Conservation (phyloP, 805 yeast species). For the Spathaspora boniae region DNA sequence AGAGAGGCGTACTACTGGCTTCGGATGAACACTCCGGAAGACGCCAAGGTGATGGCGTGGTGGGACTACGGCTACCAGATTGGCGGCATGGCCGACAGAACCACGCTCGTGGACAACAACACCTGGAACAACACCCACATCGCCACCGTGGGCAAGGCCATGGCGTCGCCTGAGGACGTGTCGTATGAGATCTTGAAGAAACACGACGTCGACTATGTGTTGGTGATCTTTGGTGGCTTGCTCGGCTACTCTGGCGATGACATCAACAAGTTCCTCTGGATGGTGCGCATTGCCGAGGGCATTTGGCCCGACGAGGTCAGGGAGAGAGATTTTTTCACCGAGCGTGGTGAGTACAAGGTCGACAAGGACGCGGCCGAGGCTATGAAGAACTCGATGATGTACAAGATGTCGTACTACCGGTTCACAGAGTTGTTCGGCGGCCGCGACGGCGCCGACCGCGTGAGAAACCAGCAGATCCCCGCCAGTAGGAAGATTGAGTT, state of each 20-base stretch:
- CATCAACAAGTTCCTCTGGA: conserved; percentile 95
- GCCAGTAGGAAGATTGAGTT: conserved; percentile 46
- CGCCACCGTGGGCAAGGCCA: conserved; percentile 98
- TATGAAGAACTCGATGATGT: conserved; percentile 88
- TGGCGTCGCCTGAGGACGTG: conserved; percentile 84
- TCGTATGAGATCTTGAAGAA: conserved; percentile 84
- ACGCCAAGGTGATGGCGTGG: conserved; percentile 96
- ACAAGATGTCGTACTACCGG: conserved; percentile 89
- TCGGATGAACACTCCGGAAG: conserved; percentile 96
- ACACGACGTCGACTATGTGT: conserved; percentile 92
- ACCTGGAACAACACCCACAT: conserved; percentile 99
- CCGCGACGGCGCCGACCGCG: conserved; percentile 73
- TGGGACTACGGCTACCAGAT: conserved; percentile 99
- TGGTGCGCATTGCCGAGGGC: conserved; percentile 98
- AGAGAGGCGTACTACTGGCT: conserved; percentile 99
- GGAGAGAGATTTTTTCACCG: conserved; percentile 81
- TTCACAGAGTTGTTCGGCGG: conserved; percentile 69
- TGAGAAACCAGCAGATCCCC: conserved; percentile 77
- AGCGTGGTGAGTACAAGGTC: conserved; percentile 82
- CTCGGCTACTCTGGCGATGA: conserved; percentile 96
- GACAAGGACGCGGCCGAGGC: conserved; percentile 78
- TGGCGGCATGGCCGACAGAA: conserved; percentile 99
- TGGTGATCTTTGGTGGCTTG: conserved; percentile 91
- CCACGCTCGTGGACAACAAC: conserved; percentile 96
- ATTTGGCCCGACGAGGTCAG: conserved; percentile 98